A percentile compares a stretch with the other conserved stretches of the same genome.
These are phyloP conservation scores for Parsonsia alboflavescens DNA, from an alignment of 257 asterid genomes.

Conservation along the genomic window DNA sequence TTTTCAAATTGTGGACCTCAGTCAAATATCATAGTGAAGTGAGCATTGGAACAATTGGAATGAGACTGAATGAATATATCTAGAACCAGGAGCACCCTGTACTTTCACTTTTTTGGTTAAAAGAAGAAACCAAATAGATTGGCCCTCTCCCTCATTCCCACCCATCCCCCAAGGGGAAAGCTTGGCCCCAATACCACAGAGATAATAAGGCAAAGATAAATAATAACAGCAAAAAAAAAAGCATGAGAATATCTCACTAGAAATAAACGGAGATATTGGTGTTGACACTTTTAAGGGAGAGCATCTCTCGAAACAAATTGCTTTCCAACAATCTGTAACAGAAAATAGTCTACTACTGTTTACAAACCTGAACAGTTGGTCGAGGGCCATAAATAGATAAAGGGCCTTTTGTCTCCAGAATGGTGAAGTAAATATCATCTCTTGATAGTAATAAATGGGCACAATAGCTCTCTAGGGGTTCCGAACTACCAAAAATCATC, in stretches of 20 bases:
- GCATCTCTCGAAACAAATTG: not conserved
- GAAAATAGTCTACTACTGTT: not conserved
- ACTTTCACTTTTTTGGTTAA: not conserved
- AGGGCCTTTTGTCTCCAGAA: conserved; percentile 60
- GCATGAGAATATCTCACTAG: not conserved
- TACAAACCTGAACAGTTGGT: conserved; percentile 61
- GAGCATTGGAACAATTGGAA: conserved; percentile 3
- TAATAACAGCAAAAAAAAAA: not conserved
- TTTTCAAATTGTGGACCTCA: conserved; percentile 10
- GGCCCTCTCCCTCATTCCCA: not conserved
- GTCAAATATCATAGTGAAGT: conserved; percentile 11
- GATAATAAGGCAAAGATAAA: not conserved
- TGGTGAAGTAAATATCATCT: conserved; percentile 70
- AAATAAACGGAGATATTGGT: not conserved
- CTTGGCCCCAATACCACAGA: not conserved
- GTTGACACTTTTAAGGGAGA: not conserved
- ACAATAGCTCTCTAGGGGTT: conserved; percentile 92
- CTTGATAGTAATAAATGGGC: conserved; percentile 76
- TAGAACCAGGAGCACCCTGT: not conserved
- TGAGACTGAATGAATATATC: not conserved
- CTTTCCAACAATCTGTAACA: not conserved
- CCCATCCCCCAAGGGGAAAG: not conserved
- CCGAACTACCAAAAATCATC: conserved; percentile 96
- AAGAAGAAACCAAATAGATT: not conserved
- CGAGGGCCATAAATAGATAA: conserved; percentile 83